phyloP scores from a whole-genome alignment of 257 asterid species.

The Salvia hispanica region DNA sequence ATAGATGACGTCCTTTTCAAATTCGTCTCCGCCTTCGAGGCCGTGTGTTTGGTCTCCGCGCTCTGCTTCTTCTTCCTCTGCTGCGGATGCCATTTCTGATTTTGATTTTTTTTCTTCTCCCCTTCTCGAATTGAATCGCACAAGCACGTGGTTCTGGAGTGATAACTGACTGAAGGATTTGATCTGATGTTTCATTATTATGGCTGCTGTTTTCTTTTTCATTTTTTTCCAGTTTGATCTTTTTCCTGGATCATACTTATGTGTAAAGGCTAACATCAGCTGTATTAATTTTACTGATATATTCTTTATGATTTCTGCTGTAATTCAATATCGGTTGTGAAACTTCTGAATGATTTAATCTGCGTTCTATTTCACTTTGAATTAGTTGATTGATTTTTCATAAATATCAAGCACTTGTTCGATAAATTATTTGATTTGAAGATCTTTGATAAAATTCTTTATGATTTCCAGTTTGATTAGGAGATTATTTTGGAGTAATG shows the following conservation, averaged over 20 bases:
- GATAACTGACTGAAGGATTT: constrained; percentile 22
- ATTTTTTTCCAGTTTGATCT: neutral
- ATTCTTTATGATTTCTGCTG: neutral
- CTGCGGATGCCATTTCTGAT: constrained; percentile 80
- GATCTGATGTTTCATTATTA: no score
- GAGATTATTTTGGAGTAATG: no score
- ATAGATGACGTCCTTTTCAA: constrained; percentile 66
- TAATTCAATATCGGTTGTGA: constrained; percentile 11
- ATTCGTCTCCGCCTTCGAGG: constrained; percentile 68
- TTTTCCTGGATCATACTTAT: neutral
- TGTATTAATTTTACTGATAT: neutral
- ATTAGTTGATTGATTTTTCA: no score
- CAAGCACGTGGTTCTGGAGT: neutral
- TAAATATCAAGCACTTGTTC: neutral
- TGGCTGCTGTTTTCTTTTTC: neutral
- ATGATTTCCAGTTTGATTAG: no score
- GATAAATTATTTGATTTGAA: no score
- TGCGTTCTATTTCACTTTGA: neutral
- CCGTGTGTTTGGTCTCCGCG: constrained; percentile 51
- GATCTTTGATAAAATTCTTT: no score
- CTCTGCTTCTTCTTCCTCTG: constrained; percentile 71
- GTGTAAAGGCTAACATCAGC: constrained; percentile 24
- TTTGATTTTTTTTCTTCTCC: neutral
- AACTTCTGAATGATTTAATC: neutral
- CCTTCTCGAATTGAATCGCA: constrained; percentile 8